Evolutionary conservation across 2,329 filamentous ascomycete species (phyloP), one percentile per base, ranked within the genome.

Genomic region (Nemania diffusa): DNA sequence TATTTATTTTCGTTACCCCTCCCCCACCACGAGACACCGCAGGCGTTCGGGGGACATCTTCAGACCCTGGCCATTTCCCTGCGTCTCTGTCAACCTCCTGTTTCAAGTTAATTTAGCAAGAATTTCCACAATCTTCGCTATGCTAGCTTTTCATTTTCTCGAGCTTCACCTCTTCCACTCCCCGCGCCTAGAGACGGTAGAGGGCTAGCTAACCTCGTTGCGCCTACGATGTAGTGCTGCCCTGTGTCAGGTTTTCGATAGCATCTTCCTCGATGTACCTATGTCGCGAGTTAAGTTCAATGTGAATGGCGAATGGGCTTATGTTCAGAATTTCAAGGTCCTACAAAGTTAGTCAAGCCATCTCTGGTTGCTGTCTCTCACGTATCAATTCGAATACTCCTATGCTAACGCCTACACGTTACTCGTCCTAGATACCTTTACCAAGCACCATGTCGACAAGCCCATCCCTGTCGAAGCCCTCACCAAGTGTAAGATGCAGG

Each of bases 401-500:
- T 69, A 24, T 64, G 44, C 58, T 62, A 44, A 62, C 56, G 27
- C 24, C 9, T 17, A 34, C 65, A 11, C 58, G 3, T 50, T 32
- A 5, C 32, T 40, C 32, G 61, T 42, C 62, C 4, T 75, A 94
- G 95, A 94, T 80, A 86, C 88, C 72, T 98, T 98, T 78, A 86
- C 90, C 69, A 92, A 92, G 81, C 94, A 98, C 82, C 85, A 90
- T 71, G 87, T 99, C 83, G 94, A 98, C 76, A 94, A 94, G 79
- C 91, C 92, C 29, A 90, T 99, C 74, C 93, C 93, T 67, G 93
- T 98, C 79, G 90, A 97, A 80, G 85, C 87, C 65, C 90, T 99
- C 67, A 89, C 96, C 76, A 99, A 98, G 82, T 99, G 96, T 87
- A 97, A 97, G 86, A 99, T 99, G 95, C 96, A 99, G 87, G 96